These are phyloP conservation scores for Tricholoma sp. DNA, from an alignment of 768 basidiomycete genomes.

Conservation along the genomic window DNA sequence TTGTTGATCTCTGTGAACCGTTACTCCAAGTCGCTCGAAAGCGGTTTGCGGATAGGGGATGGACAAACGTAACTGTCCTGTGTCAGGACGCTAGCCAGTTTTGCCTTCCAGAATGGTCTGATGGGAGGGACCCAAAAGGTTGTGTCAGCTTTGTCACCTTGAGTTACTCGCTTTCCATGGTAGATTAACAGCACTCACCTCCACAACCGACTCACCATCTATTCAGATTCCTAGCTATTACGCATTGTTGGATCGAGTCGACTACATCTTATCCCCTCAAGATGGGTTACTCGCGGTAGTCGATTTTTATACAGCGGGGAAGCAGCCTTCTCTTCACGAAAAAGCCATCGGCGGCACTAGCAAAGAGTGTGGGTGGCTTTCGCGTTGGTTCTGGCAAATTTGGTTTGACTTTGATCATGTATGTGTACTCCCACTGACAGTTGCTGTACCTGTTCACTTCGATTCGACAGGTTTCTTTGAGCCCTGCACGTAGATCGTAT, in stretches of 20 bases:
- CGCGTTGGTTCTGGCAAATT: conserved; percentile 77
- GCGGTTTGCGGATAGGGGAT: conserved; percentile 61
- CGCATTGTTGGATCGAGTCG: conserved; percentile 61
- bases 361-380: conserved; percentile 58
- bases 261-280: conserved; percentile 56
- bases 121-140: conserved; percentile 45
- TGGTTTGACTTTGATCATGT: conserved; percentile 58
- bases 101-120: conserved; percentile 52
- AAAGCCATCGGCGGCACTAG: conserved; percentile 59
- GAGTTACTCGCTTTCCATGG: conserved; percentile 58
- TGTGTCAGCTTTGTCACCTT: conserved; percentile 50
- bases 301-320: conserved; percentile 67
- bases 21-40: conserved; percentile 66
- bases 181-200: conserved; percentile 12
- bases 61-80: conserved; percentile 68
- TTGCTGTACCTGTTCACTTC: neutral
- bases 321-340: conserved; percentile 50
- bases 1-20: conserved; percentile 70
- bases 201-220: neutral
- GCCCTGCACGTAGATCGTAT: conserved; percentile 60
- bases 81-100: conserved; percentile 73
- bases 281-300: conserved; percentile 60
- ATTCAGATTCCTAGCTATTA: conserved; percentile 58
- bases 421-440: conserved; percentile 10
- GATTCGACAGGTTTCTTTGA: conserved; percentile 34